Evolutionary conservation across 192 early-diverging fungal genomes (phyloP).

Genomic region (Coemansia brasiliensis): DNA sequence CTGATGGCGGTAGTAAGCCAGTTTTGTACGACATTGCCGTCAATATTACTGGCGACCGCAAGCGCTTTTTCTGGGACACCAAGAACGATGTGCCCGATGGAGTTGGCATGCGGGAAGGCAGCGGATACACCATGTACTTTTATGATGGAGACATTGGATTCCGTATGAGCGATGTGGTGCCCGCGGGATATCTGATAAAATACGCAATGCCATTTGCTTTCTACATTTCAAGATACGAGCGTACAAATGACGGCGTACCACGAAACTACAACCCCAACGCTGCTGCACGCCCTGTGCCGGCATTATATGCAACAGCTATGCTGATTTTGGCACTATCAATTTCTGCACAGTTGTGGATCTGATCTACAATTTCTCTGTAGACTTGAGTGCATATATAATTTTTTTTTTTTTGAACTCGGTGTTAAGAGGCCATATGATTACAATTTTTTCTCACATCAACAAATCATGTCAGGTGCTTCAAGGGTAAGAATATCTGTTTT

Average conservation of each 20-base stretch:
- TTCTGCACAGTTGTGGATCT: slow-evolving; percentile 7
- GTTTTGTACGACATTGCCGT: slow-evolving; percentile 51
- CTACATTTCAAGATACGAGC: slow-evolving; percentile 48
- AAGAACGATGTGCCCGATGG: slow-evolving; percentile 56
- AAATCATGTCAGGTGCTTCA: too few relatives aligned
- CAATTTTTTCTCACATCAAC: background rate
- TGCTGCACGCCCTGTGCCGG: slow-evolving; percentile 21
- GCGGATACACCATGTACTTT: slow-evolving; percentile 54
- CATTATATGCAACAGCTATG: slow-evolving; percentile 2
- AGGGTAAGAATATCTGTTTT: background rate
- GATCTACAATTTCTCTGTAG: slow-evolving; percentile 2
- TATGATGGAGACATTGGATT: slow-evolving; percentile 57
- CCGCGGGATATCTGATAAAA: slow-evolving; percentile 51
- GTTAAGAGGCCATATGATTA: background rate
- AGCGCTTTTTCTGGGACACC: slow-evolving; percentile 54
- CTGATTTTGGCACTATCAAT: slow-evolving; percentile 13
- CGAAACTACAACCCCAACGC: slow-evolving; percentile 48
- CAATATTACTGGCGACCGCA: slow-evolving; percentile 46
- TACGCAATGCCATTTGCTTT: slow-evolving; percentile 56
- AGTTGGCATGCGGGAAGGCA: slow-evolving; percentile 54
- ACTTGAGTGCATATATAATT: background rate
- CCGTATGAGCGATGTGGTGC: slow-evolving; percentile 53
- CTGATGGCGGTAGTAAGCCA: slow-evolving; percentile 34
- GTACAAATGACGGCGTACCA: slow-evolving; percentile 54
- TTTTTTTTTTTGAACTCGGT: slow-evolving; percentile 3